Conservation (phyloP, 2,329 filamentous ascomycete genomes). For the Tolypocladium ovalisporum region DNA sequence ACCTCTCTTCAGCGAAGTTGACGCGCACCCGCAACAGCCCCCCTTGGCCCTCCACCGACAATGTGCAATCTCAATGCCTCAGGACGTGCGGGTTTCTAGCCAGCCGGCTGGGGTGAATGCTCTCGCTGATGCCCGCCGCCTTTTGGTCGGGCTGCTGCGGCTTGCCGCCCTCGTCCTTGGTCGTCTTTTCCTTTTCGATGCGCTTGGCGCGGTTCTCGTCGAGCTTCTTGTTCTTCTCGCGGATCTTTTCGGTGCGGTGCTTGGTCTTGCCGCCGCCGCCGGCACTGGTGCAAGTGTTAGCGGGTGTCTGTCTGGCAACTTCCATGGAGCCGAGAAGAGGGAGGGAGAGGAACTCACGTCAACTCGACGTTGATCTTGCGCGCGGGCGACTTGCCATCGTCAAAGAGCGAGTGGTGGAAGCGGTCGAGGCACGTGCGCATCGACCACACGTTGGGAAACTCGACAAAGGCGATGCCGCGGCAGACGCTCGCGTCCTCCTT, state of each 20-base stretch:
- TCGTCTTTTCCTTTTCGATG: slow-evolving; percentile 33
- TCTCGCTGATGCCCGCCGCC: slow-evolving; percentile 10
- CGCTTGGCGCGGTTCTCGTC: slow-evolving; percentile 50
- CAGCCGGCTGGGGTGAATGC: slow-evolving; percentile 42
- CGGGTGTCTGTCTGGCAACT: too few species aligned
- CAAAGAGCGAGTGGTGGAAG: slow-evolving; percentile 77
- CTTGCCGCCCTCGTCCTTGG: slow-evolving; percentile 17
- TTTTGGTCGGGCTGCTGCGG: slow-evolving; percentile 14
- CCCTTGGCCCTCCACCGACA: neutral
- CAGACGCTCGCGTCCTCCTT: slow-evolving; percentile 48
- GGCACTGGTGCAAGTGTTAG: slow-evolving; percentile 40
- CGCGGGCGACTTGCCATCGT: slow-evolving; percentile 39
- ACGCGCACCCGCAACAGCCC: too few species aligned
- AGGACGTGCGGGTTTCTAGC: slow-evolving; percentile 11
- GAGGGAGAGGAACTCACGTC: slow-evolving; percentile 45
- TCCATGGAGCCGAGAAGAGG: neutral
- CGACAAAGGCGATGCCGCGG: slow-evolving; percentile 76
- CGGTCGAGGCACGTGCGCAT: slow-evolving; percentile 90
- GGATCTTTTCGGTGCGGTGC: slow-evolving; percentile 63
- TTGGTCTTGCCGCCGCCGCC: slow-evolving; percentile 76
- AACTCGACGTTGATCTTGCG: slow-evolving; percentile 88
- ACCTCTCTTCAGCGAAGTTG: neutral
- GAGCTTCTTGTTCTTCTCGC: slow-evolving; percentile 76
- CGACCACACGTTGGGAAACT: slow-evolving; percentile 75
- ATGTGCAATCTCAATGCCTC: neutral